Evolutionary conservation across 306 rosid species (phyloP).

Genomic region (Urtica urens): DNA sequence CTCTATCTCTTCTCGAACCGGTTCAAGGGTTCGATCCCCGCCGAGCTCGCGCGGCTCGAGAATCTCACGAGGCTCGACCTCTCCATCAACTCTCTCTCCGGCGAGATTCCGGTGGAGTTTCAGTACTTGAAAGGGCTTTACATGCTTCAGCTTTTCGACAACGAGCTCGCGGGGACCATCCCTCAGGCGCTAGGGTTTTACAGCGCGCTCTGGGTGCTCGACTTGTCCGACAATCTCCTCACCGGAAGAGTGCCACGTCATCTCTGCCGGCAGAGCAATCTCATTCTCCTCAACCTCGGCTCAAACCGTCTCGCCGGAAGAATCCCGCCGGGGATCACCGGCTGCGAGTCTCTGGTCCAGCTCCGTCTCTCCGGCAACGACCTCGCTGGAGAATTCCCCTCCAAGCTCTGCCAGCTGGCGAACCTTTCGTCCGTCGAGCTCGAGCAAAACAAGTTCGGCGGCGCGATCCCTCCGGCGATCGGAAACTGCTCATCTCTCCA

Average conservation of each 20-base stretch:
- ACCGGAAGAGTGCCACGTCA: constrained; percentile 60
- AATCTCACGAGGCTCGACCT: constrained; percentile 60
- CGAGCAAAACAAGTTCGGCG: constrained; percentile 61
- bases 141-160: constrained; percentile 60
- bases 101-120: constrained; percentile 58
- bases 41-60: constrained; percentile 40
- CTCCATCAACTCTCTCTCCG: constrained; percentile 55
- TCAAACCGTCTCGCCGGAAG: constrained; percentile 48
- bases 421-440: constrained; percentile 61
- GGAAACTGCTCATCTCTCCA: constrained; percentile 50
- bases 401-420: constrained; percentile 42
- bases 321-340: constrained; percentile 51
- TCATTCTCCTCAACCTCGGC: constrained; percentile 50
- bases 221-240: constrained; percentile 56
- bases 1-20: constrained; percentile 68
- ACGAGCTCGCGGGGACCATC: constrained; percentile 44
- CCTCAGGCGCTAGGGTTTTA: constrained; percentile 57
- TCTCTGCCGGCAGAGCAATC: constrained; percentile 39
- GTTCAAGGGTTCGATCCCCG: constrained; percentile 55
- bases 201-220: constrained; percentile 79
- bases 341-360: constrained; percentile 51
- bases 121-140: constrained; percentile 40
- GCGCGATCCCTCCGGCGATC: constrained; percentile 51
- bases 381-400: constrained; percentile 54
- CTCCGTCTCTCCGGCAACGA: constrained; percentile 48